These are phyloP conservation scores for Mycena alexandri DNA, from an alignment of 768 basidiomycete species.

Conservation along the genomic window DNA sequence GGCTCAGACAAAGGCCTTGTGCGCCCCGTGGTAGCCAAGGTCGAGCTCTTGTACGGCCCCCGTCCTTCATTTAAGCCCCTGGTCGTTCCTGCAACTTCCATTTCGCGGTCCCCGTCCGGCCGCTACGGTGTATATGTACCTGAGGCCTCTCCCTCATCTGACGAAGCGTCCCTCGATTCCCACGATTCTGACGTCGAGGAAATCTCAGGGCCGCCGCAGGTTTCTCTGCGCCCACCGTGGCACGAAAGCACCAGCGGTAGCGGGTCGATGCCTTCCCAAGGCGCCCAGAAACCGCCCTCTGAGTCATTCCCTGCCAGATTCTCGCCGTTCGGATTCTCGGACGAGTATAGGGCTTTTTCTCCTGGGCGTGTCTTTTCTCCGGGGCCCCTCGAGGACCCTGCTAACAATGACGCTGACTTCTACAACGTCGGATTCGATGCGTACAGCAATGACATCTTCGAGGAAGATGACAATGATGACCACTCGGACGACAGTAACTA, in stretches of 20 bases:
- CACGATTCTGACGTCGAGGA: conserved; percentile 71
- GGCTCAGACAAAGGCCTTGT: conserved; percentile 72
- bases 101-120: conserved; percentile 48
- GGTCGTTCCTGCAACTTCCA: conserved; percentile 42
- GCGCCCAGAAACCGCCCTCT: conserved; percentile 9
- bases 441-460: conserved; percentile 34
- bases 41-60: conserved; percentile 63
- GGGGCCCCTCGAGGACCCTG: conserved; percentile 12
- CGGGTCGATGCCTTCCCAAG: conserved; percentile 36
- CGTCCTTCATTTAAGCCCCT: conserved; percentile 43
- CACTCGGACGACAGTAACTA: conserved; percentile 25
- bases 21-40: conserved; percentile 70
- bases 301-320: conserved; percentile 9
- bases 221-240: conserved; percentile 17
- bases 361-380: conserved; percentile 28
- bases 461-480: conserved; percentile 33
- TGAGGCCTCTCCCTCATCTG: conserved; percentile 59
- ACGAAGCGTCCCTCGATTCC: conserved; percentile 51
- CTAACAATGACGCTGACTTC: conserved; percentile 6
- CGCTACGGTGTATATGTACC: conserved; percentile 71
- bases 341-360: conserved; percentile 17
- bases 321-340: conserved; percentile 21
- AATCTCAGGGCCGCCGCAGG: conserved; percentile 47
- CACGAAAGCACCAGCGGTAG: conserved; percentile 39
- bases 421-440: conserved; percentile 30